phyloP scores from a whole-genome alignment of 495 filamentous ascomycete genomes.

The Hyaloscypha hepaticicola region DNA sequence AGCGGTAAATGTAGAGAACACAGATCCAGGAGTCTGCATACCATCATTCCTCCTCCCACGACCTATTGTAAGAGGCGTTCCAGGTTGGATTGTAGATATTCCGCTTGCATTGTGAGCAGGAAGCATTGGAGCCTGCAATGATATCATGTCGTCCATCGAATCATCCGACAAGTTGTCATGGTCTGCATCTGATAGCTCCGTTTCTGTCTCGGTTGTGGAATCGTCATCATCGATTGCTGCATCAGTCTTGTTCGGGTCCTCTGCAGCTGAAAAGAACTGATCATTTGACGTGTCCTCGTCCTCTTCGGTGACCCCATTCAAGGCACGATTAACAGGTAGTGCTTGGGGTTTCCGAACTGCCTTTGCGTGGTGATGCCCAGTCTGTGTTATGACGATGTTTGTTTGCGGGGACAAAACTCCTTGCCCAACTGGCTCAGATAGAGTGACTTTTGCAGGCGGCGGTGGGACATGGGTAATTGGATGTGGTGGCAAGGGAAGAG shows the following conservation, averaged over 20 bases:
- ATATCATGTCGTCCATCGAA: constrained; percentile 79
- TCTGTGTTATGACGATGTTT: constrained; percentile 64
- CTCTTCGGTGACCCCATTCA: constrained; percentile 64
- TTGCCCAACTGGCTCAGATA: constrained; percentile 79
- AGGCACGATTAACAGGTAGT: constrained; percentile 38
- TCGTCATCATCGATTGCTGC: constrained; percentile 43
- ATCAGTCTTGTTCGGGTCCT: constrained; percentile 59
- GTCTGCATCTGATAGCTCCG: constrained; percentile 51
- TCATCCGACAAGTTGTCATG: constrained; percentile 70
- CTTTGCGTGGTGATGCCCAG: constrained; percentile 46
- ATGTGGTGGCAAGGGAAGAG: constrained; percentile 79
- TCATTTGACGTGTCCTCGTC: constrained; percentile 82
- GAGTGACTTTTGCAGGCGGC: constrained; percentile 75
- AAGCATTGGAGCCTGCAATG: constrained; percentile 74
- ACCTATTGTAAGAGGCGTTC: constrained; percentile 64
- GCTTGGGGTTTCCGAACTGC: constrained; percentile 40
- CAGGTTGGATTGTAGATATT: constrained; percentile 68
- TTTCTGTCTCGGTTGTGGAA: constrained; percentile 53
- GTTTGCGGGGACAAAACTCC: constrained; percentile 70
- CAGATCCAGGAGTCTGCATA: constrained; percentile 73
- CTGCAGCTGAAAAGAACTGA: constrained; percentile 83
- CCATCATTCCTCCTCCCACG: constrained; percentile 57
- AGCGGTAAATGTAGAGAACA: constrained; percentile 80
- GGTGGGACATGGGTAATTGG: constrained; percentile 83
- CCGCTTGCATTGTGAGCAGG: constrained; percentile 63